phyloP scores from a whole-genome alignment of 75 land plant species.

The Selaginella moellendorffii region DNA sequence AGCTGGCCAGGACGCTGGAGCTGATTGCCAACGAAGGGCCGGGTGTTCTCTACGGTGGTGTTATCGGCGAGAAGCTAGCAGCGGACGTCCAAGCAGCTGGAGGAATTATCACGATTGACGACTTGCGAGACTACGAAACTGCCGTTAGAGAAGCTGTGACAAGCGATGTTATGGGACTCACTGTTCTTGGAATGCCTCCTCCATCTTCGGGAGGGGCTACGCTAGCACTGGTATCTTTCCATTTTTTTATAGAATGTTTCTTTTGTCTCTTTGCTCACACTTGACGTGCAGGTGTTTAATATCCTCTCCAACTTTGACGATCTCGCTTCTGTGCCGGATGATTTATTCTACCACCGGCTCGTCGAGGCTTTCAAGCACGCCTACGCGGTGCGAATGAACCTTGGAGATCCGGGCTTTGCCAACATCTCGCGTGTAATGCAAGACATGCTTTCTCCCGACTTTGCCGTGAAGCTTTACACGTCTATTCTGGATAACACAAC shows the following conservation, averaged over 20 bases:
- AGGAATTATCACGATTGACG: constrained; percentile 68
- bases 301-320: constrained; percentile 47
- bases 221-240: constrained; percentile 34
- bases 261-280: too few relatives aligned
- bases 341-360: constrained; percentile 54
- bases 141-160: constrained; percentile 40
- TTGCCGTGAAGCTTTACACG: constrained; percentile 38
- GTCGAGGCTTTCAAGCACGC: constrained; percentile 86
- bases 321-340: constrained; percentile 29
- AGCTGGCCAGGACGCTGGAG: constrained; percentile 41
- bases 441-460: constrained; percentile 60
- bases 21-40: constrained; percentile 54
- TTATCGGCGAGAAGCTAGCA: constrained; percentile 51
- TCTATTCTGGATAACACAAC: constrained; percentile 70
- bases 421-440: constrained; percentile 21
- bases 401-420: constrained; percentile 73
- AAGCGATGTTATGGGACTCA: constrained; percentile 50
- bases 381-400: constrained; percentile 69
- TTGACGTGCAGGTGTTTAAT: constrained; percentile 54
- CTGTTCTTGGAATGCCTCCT: constrained; percentile 80
- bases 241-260: too few relatives aligned
- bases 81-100: constrained; percentile 56
- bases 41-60: constrained; percentile 54
- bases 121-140: constrained; percentile 49
- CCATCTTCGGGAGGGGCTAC: constrained; percentile 82